Conservation (phyloP, 192 early-diverging fungal genomes). For the Linnemannia exigua region DNA sequence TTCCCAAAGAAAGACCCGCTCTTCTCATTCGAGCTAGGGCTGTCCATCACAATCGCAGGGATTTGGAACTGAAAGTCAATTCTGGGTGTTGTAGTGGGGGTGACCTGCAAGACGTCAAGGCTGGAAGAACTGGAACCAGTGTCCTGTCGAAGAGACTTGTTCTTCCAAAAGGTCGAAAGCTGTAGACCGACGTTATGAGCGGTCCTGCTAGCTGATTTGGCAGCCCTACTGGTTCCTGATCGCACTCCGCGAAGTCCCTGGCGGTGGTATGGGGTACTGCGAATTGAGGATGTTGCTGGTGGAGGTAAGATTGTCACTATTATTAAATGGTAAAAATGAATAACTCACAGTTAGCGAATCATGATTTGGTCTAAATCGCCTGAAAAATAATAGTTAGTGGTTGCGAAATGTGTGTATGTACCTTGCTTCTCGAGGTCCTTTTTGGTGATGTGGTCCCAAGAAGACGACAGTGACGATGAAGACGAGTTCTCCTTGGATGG, state of each 20-base stretch:
- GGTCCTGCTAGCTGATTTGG: conserved; percentile 7
- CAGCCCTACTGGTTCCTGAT: conserved; percentile 8
- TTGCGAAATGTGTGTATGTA: not conserved
- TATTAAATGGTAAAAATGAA: not conserved
- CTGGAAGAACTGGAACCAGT: conserved; percentile 27
- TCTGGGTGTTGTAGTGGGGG: conserved; percentile 15
- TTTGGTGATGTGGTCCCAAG: conserved; percentile 44
- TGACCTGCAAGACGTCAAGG: conserved; percentile 25
- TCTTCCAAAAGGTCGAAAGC: conserved; percentile 15
- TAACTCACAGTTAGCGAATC: not conserved
- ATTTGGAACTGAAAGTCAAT: conserved; percentile 18
- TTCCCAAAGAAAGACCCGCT: not conserved
- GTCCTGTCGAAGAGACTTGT: conserved; percentile 5
- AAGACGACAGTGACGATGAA: conserved; percentile 42
- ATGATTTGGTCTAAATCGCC: not conserved
- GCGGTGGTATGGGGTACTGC: conserved; percentile 26
- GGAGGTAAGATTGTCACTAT: conserved; percentile 39
- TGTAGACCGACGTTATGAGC: conserved; percentile 28
- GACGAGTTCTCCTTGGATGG: not conserved
- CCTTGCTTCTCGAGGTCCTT: conserved; percentile 41
- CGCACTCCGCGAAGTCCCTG: conserved; percentile 13
- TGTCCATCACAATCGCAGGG: conserved; percentile 27
- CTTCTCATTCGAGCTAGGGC: not conserved
- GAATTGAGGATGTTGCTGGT: conserved; percentile 11
- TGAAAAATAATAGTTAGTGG: no score